Evolutionary conservation across 805 yeast genomes (phyloP).

Genomic region (Wickerhamomyces chaumierensis): DNA sequence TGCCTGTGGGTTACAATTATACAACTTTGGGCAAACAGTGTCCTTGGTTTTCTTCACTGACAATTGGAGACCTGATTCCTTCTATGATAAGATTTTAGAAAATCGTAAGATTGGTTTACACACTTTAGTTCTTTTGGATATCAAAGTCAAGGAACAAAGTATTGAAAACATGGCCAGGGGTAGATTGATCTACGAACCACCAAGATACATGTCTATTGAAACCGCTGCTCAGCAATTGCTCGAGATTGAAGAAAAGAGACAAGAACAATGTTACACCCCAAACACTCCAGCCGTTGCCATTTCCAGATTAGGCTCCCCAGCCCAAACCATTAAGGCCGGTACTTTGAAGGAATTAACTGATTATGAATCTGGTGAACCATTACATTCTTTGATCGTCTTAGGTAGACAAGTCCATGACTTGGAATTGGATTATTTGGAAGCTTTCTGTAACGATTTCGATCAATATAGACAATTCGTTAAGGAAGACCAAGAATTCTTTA

Average conservation of each 20-base stretch:
- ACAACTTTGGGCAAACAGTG: constrained; percentile 95
- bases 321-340: constrained; percentile 75
- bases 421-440: constrained; percentile 75
- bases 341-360: constrained; percentile 66
- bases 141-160: constrained; percentile 94
- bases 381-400: constrained; percentile 81
- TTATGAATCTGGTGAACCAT: constrained; percentile 88
- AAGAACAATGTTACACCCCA: constrained; percentile 70
- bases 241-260: constrained; percentile 74
- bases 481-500: constrained; percentile 57
- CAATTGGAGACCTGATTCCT: constrained; percentile 91
- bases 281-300: constrained; percentile 91
- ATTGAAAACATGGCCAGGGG: constrained; percentile 92
- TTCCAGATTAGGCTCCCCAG: constrained; percentile 81
- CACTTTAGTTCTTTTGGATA: constrained; percentile 78
- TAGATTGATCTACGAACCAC: constrained; percentile 86
- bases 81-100: constrained; percentile 81
- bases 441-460: constrained; percentile 54
- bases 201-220: constrained; percentile 87
- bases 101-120: constrained; percentile 87
- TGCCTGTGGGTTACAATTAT: constrained; percentile 91
- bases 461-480: constrained; percentile 32
- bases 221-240: constrained; percentile 83
- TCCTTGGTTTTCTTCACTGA: constrained; percentile 94
- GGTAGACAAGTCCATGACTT: constrained; percentile 93